Evolutionary conservation across 805 yeast species (phyloP).

Genomic region (Myxozyma neotropica): DNA sequence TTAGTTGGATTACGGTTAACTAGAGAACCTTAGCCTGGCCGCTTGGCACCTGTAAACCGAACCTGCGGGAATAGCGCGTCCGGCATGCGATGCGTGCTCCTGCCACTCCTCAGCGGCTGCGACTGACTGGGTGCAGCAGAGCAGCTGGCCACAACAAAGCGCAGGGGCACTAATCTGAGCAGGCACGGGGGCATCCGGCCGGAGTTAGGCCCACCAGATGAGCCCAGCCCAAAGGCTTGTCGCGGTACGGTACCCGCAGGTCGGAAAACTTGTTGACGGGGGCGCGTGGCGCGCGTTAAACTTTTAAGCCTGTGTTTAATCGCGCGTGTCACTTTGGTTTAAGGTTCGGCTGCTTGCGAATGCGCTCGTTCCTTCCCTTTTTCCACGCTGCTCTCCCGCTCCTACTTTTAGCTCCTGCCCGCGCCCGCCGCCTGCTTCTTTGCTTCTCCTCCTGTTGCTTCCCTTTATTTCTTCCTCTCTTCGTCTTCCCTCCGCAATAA

Average conservation of each 20-base stretch:
- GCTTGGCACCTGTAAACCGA: too few relatives aligned
- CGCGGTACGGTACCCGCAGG: neutral
- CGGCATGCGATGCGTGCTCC: neutral
- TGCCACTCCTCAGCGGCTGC: neutral
- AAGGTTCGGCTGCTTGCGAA: slow-evolving; percentile 7
- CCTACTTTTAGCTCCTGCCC: neutral
- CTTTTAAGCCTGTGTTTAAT: neutral
- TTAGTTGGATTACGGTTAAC: slow-evolving; percentile 14
- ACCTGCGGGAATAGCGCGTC: too few relatives aligned
- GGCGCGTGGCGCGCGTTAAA: slow-evolving; percentile 4
- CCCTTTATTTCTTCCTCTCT: neutral
- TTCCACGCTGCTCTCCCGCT: neutral
- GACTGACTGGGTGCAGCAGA: too few relatives aligned
- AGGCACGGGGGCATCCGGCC: too few relatives aligned
- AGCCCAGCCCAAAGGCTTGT: too few relatives aligned
- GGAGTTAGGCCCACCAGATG: too few relatives aligned
- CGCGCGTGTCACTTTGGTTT: slow-evolving; percentile 3
- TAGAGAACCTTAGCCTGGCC: neutral
- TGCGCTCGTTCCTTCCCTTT: slow-evolving; percentile 1
- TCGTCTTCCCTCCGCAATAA: neutral
- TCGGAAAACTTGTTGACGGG: too few relatives aligned
- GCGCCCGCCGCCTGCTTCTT: neutral
- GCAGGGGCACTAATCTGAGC: too few relatives aligned
- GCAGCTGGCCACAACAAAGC: too few relatives aligned
- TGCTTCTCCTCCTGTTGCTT: neutral